Evolutionary conservation across 371 early-diverging fungal species (phyloP), one percentile per base, ranked within the genome.

Genomic region (Mucor piriformis): DNA sequence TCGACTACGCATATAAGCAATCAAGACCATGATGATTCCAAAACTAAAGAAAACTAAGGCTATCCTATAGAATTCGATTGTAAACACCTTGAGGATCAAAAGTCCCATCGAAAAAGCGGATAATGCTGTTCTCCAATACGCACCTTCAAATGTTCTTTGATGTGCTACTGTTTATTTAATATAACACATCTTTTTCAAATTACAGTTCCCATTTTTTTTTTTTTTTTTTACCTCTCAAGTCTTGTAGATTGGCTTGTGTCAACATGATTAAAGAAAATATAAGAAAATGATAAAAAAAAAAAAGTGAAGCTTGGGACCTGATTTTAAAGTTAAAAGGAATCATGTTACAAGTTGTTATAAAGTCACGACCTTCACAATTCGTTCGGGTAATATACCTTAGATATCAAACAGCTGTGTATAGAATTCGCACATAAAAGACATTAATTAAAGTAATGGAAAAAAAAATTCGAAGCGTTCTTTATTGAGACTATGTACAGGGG

Each of bases 141-240:
- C 89, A 13, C 90, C 90, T 64, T 90, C 90, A 56, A 88, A 90
- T 5, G 90, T 90, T 29, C 90, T 72, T 55, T 90, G 87, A 6
- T 86, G 79, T 8, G 90, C 90, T 86, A 57, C 12, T 25, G 8
- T 12, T 18, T 12, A 48, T 20, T 15, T 40, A 50, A 18, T 29
- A 49, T 6, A 15, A n/a, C 32, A 3, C 13, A 6, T 15, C 8
- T 50, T 21, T 46, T 21, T 33, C 24, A 33, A 4, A n/a, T n/a
- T n/a, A n/a, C n/a, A n/a, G n/a, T n/a, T n/a, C n/a, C 8, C 29
- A 29, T 4, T 29, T 4, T 6, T 4, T 29, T 8, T 29, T 29
- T 29, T 1, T 1, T 29, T 29, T 29, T 8, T 29, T 13, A 52
- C 52, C 76, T 64, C 76, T 51, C 24, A 76, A 25, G 38, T 76